These are phyloP conservation scores for Apiospora sp. DNA, from an alignment of 2,329 filamentous ascomycete genomes.

Conservation along the genomic window DNA sequence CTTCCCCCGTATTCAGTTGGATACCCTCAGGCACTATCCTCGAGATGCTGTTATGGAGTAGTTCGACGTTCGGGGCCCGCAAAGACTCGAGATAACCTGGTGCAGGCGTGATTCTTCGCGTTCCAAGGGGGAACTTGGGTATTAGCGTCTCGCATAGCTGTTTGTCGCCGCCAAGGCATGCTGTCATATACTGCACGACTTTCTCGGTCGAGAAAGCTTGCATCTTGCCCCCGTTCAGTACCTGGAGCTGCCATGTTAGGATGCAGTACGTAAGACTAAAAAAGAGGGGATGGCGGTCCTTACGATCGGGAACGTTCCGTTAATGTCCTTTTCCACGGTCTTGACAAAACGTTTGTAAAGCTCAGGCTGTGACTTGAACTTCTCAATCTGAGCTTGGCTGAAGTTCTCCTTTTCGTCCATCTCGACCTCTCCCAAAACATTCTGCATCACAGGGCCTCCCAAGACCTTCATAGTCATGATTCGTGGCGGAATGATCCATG, in stretches of 20 bases:
- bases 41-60: slow-evolving; percentile 55
- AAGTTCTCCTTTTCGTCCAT: slow-evolving; percentile 54
- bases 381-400: slow-evolving; percentile 52
- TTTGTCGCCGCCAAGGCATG: slow-evolving; percentile 55
- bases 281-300: slow-evolving; percentile 27
- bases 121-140: slow-evolving; percentile 57
- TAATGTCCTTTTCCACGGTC: slow-evolving; percentile 54
- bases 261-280: slow-evolving; percentile 17
- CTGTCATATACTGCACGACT: slow-evolving; percentile 56
- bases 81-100: slow-evolving; percentile 58
- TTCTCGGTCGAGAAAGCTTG: slow-evolving; percentile 52
- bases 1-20: slow-evolving; percentile 54
- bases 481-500: slow-evolving; percentile 51
- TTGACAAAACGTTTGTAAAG: slow-evolving; percentile 57
- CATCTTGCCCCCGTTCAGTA: slow-evolving; percentile 50
- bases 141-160: slow-evolving; percentile 59
- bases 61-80: slow-evolving; percentile 54
- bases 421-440: slow-evolving; percentile 48
- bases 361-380: slow-evolving; percentile 54
- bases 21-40: slow-evolving; percentile 57
- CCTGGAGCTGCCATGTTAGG: slow-evolving; percentile 34
- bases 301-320: slow-evolving; percentile 52
- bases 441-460: slow-evolving; percentile 45
- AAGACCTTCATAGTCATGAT: slow-evolving; percentile 48
- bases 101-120: slow-evolving; percentile 58